Evolutionary conservation across 768 basidiomycete genomes (phyloP), one percentile per base, ranked within the genome.

Genomic region (Tricholoma sp.): DNA sequence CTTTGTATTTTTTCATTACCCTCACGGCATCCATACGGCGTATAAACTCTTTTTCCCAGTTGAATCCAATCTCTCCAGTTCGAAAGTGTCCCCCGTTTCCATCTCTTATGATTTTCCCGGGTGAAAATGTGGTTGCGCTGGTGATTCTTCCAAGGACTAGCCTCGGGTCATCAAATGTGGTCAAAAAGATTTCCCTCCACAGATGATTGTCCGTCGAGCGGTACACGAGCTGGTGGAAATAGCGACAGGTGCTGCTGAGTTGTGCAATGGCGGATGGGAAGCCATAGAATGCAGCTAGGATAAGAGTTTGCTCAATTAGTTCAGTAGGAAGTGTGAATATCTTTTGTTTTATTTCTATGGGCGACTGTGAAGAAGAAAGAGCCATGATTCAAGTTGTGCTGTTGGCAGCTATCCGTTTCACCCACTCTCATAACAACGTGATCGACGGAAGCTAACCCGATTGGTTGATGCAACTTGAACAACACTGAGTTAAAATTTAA

Each of bases 81-180:
- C 5, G 5, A 4, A 14, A 7, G 9, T 12, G 1, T 6, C 9
- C 16, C 3, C 18, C 19, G 19, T 43, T 2, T 16, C 22, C 46
- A 1, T 22, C 52, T 11, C 54, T 50, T 43, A 50, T 9, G n/a
- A 56, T 41, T 12, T 58, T 59, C 22, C 35, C 21, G 7, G 59
- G 52, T 8, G 53, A 55, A 35, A 32, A 22, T 0, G 43, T n/a
- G 9, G 59, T 59, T 12, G 54, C 54, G 21, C 29, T 19, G 16
- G 35, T 34, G 21, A 62, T 21, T 27, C 55, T 52, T 31, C 41
- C 45, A 27, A 62, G 45, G 3, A 70, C 59, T 10, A 65, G 62
- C 31, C 79, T 67, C 0, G 81, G 82, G 55, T 83, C 79, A 56
- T 83, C 82, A 64, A 81, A 83, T 1, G 67, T 70, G 1, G 72